Evolutionary conservation across 2,329 filamentous ascomycete species (phyloP).

Genomic region (Hymenoscyphus fructigenus): DNA sequence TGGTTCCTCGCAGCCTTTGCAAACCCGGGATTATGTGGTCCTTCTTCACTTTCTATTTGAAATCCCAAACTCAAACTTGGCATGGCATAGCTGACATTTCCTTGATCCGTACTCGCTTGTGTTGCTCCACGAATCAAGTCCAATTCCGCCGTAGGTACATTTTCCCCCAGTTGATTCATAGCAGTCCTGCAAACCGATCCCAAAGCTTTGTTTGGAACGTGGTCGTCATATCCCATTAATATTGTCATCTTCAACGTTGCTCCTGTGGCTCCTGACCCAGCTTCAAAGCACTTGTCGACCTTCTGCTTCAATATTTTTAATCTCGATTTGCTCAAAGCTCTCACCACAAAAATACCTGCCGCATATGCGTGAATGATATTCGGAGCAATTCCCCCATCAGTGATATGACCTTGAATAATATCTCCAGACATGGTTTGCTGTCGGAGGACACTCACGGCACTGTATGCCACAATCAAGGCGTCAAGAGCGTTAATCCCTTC

Average conservation of each 20-base stretch:
- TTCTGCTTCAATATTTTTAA: neutral
- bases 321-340: neutral
- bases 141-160: constrained; percentile 40
- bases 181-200: neutral
- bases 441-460: constrained; percentile 31
- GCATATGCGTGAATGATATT: constrained; percentile 34
- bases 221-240: constrained; percentile 4
- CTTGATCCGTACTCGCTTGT: constrained; percentile 59
- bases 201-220: constrained; percentile 6
- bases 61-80: constrained; percentile 55
- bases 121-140: constrained; percentile 44
- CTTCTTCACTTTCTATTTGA: constrained; percentile 47
- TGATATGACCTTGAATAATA: constrained; percentile 36
- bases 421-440: constrained; percentile 28
- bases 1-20: constrained; percentile 34
- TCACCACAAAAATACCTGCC: constrained; percentile 5
- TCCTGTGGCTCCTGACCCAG: constrained; percentile 3
- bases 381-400: constrained; percentile 38
- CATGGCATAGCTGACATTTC: constrained; percentile 57
- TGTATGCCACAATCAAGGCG: constrained; percentile 38
- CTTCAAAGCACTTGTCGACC: constrained; percentile 4
- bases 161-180: constrained; percentile 32
- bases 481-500: constrained; percentile 40
- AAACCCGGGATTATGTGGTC: constrained; percentile 53
- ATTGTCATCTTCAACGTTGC: constrained; percentile 6